Percentiles rank a stretch among this genome's conserved stretches.
Conservation (phyloP, 2,329 filamentous ascomycete genomes). For the Simplicillium aogashimaense region DNA sequence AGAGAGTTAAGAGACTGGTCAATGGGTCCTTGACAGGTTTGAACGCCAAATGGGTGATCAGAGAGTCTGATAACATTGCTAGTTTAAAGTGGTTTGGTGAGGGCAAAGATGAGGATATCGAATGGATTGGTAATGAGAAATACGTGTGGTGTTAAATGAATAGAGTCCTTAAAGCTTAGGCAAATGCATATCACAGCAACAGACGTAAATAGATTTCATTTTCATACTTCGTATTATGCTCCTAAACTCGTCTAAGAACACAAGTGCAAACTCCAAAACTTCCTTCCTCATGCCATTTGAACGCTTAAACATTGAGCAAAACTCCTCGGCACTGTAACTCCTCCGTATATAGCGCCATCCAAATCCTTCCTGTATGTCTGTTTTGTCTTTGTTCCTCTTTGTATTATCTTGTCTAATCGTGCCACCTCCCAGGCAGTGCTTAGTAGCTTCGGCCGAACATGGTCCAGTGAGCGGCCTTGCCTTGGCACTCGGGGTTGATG, state of each 20-base stretch:
- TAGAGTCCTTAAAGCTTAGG: no score
- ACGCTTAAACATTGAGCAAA: no score
- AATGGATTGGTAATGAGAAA: conserved; percentile 71
- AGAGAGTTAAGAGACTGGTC: conserved; percentile 37
- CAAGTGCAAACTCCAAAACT: no score
- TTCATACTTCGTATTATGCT: no score
- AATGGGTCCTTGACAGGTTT: conserved; percentile 31
- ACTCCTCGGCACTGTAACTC: no score
- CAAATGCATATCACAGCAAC: no score
- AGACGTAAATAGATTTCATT: no score
- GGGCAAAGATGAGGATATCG: conserved; percentile 39
- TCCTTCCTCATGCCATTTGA: no score
- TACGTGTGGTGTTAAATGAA: conserved; percentile 61
- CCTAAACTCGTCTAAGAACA: no score
- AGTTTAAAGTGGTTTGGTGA: conserved; percentile 63
- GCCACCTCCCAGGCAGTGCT: conserved; percentile 9
- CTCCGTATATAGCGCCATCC: no score
- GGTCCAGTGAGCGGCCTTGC: conserved; percentile 73
- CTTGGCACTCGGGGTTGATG: conserved; percentile 75
- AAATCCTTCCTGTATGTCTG: no score
- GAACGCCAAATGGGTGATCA: conserved; percentile 36
- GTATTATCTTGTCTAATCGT: no score
- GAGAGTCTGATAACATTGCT: conserved; percentile 59
- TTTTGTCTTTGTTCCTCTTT: neutral
- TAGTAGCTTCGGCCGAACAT: conserved; percentile 78